Percentiles rank a stretch among this genome's conserved stretches.
Evolutionary conservation across 805 yeast species (phyloP).

Genomic region (Cyberlindnera meyerae): DNA sequence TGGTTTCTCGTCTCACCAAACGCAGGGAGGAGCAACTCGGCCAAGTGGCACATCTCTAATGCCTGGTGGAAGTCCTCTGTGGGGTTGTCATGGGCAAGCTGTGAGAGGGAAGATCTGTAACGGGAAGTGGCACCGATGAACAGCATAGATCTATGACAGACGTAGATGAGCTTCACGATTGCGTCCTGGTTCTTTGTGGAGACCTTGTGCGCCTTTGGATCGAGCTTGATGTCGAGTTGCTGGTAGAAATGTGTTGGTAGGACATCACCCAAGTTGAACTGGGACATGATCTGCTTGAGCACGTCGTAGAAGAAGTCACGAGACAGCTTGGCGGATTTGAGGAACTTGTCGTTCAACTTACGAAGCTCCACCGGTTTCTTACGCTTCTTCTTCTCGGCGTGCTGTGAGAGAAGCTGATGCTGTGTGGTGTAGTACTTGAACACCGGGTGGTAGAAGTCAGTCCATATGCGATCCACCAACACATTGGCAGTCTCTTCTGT

Average conservation of each 20-base stretch:
- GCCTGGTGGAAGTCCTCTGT: conserved; percentile 41
- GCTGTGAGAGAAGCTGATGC: conserved; percentile 7
- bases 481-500: conserved; percentile 18
- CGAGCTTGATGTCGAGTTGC: conserved; percentile 8
- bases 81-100: conserved; percentile 30
- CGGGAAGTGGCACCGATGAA: conserved; percentile 57
- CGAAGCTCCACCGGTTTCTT: conserved; percentile 46
- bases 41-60: conserved; percentile 43
- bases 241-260: conserved; percentile 18
- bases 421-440: conserved; percentile 41
- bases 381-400: conserved; percentile 1
- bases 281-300: conserved; percentile 35
- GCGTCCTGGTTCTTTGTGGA: conserved; percentile 8
- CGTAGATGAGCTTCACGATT: conserved; percentile 31
- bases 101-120: conserved; percentile 40
- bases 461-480: conserved; percentile 52
- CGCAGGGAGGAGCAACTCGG: conserved; percentile 58
- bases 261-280: conserved; percentile 31
- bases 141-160: conserved; percentile 45
- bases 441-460: conserved; percentile 58
- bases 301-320: conserved; percentile 43
- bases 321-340: conserved; percentile 44
- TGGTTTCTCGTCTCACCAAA: conserved; percentile 64
- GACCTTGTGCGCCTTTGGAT: conserved; percentile 9
- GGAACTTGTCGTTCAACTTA: conserved; percentile 47